A percentile compares a stretch with the other conserved stretches of the same genome.
These are phyloP conservation scores for Lathyrus oleraceus DNA, from an alignment of 306 rosid species.

Conservation along the genomic window DNA sequence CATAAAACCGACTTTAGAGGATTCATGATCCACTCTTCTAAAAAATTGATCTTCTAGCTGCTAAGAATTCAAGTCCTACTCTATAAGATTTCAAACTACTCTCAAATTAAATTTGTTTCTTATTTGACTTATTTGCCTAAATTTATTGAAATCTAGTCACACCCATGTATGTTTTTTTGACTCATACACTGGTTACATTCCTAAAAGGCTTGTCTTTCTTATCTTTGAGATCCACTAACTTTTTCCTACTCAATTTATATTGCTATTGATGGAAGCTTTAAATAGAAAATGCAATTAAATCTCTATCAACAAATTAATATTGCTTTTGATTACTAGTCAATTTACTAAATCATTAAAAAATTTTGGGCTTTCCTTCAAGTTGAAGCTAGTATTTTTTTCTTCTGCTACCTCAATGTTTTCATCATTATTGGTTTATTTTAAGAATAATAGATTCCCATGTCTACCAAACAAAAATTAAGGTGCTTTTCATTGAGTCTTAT, in stretches of 20 bases:
- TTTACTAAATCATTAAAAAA: background rate
- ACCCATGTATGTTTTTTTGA: slow-evolving; percentile 27
- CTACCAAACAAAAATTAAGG: slow-evolving; percentile 6
- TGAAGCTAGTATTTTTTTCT: slow-evolving; percentile 23
- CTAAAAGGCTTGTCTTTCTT: slow-evolving; percentile 22
- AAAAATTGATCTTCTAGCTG: background rate
- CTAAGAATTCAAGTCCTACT: background rate
- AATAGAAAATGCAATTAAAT: slow-evolving; percentile 15
- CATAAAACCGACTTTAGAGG: too few species aligned
- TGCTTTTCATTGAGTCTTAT: slow-evolving; percentile 10
- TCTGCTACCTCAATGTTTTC: background rate
- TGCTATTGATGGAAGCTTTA: background rate
- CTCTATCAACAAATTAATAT: slow-evolving; percentile 1
- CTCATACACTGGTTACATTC: slow-evolving; percentile 6
- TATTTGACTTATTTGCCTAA: slow-evolving; percentile 28
- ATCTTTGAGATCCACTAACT: slow-evolving; percentile 36
- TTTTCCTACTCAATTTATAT: slow-evolving; percentile 15
- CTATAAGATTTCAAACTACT: slow-evolving; percentile 25
- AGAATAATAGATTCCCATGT: background rate
- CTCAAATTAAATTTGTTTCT: slow-evolving; percentile 13
- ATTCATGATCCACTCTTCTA: too few species aligned
- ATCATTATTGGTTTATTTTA: slow-evolving; percentile 1
- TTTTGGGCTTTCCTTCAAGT: slow-evolving; percentile 30
- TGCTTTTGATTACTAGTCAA: background rate
- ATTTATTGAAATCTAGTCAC: slow-evolving; percentile 42